These are phyloP conservation scores for Anthoceros angustus DNA, from an alignment of 225 moss, liverwort and hornwort genomes.

Conservation along the genomic window DNA sequence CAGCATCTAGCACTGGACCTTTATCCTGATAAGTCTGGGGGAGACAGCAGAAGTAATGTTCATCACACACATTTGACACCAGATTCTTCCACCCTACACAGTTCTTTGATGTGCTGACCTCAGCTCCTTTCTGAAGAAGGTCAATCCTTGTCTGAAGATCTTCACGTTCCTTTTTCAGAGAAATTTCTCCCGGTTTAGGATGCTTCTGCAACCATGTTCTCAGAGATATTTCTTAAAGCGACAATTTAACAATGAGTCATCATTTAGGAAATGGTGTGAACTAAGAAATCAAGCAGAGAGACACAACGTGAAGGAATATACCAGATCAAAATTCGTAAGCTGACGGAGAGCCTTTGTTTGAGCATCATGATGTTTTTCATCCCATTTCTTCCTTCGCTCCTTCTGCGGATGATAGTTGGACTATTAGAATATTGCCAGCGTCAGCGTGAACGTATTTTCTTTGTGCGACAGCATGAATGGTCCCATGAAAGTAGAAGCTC, in stretches of 20 bases:
- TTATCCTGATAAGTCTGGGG: slow-evolving; percentile 74
- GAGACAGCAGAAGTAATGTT: slow-evolving; percentile 5
- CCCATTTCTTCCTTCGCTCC: slow-evolving; percentile 87
- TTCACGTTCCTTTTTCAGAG: slow-evolving; percentile 76
- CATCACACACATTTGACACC: neutral
- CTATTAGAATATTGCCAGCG: neutral
- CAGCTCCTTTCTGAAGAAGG: slow-evolving; percentile 65
- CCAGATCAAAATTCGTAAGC: slow-evolving; percentile 71
- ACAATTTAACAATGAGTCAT: neutral
- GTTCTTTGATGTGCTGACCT: slow-evolving; percentile 25
- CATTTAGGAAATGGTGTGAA: neutral
- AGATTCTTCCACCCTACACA: neutral
- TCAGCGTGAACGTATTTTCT: too few relatives aligned
- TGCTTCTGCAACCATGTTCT: slow-evolving; percentile 36
- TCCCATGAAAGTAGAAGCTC: neutral
- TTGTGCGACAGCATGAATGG: too few relatives aligned
- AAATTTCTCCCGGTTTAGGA: slow-evolving; percentile 41
- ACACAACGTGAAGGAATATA: slow-evolving; percentile 15
- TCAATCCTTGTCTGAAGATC: slow-evolving; percentile 73
- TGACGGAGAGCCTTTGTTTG: slow-evolving; percentile 61
- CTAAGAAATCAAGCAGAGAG: neutral
- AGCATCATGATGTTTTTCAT: slow-evolving; percentile 57
- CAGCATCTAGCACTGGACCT: slow-evolving; percentile 81
- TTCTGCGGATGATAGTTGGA: slow-evolving; percentile 20
- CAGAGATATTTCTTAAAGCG: neutral